Evolutionary conservation across 23 red algal genomes (phyloP).

Genomic region (Gracilaria domingensis): DNA sequence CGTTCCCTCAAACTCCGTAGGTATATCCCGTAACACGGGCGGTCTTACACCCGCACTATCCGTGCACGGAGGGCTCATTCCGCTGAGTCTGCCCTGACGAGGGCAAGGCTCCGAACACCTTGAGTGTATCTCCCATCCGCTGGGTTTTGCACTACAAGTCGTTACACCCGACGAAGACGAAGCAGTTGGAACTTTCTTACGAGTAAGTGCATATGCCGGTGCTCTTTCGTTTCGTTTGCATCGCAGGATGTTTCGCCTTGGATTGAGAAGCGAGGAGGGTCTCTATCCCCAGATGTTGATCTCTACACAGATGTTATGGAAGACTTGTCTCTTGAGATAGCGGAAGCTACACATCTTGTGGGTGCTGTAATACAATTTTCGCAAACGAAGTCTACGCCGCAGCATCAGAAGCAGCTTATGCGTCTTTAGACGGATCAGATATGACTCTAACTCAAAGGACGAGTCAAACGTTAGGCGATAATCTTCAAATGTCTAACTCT

Average conservation of each 20-base stretch:
- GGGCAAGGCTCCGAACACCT: too few relatives aligned
- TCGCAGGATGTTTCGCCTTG: constrained; percentile 49
- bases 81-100: too few relatives aligned
- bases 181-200: constrained; percentile 44
- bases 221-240: constrained; percentile 70
- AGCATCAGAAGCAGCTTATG: constrained; percentile 63
- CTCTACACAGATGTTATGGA: constrained; percentile 85
- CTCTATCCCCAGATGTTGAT: constrained; percentile 64
- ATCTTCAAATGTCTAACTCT: background rate
- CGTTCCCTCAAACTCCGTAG: too few relatives aligned
- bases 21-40: too few relatives aligned
- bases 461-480: background rate
- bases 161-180: constrained; percentile 76
- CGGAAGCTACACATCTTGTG: constrained; percentile 63
- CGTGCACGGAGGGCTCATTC: too few relatives aligned
- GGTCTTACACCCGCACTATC: too few relatives aligned
- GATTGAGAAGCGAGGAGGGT: constrained; percentile 65
- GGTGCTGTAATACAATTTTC: constrained; percentile 53
- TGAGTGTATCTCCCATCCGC: too few relatives aligned
- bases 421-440: constrained; percentile 16
- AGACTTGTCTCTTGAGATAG: constrained; percentile 73
- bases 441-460: background rate
- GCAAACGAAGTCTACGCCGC: constrained; percentile 56
- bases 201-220: constrained; percentile 56
- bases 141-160: too few relatives aligned